These are phyloP conservation scores for Hyaloscypha finlandica DNA, from an alignment of 495 filamentous ascomycete genomes.

Conservation along the genomic window DNA sequence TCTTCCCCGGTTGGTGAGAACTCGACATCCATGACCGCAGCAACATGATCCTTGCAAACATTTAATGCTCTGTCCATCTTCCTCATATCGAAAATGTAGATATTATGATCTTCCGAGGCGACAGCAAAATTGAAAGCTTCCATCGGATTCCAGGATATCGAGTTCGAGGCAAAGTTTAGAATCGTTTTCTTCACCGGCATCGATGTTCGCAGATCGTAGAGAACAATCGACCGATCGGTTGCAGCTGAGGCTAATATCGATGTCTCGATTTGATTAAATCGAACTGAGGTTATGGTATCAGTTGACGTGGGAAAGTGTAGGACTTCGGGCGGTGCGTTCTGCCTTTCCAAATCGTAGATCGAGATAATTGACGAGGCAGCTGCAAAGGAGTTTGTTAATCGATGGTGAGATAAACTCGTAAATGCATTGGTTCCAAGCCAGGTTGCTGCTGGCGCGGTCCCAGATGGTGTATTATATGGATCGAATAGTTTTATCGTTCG, in stretches of 20 bases:
- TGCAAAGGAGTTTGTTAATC: slow-evolving; percentile 70
- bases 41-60: slow-evolving; percentile 93
- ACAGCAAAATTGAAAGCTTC: slow-evolving; percentile 91
- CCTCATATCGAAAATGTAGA: slow-evolving; percentile 81
- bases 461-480: slow-evolving; percentile 71
- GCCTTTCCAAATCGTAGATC: slow-evolving; percentile 81
- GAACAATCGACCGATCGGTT: slow-evolving; percentile 80
- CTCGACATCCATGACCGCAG: slow-evolving; percentile 95
- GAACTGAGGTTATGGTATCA: slow-evolving; percentile 88
- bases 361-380: slow-evolving; percentile 78
- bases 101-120: slow-evolving; percentile 64
- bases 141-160: slow-evolving; percentile 93
- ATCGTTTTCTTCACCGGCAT: slow-evolving; percentile 78
- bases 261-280: slow-evolving; percentile 94
- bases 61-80: slow-evolving; percentile 82
- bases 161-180: slow-evolving; percentile 80
- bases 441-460: slow-evolving; percentile 68
- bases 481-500: slow-evolving; percentile 87
- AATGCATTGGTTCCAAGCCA: slow-evolving; percentile 83
- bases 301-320: slow-evolving; percentile 83
- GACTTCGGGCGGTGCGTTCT: slow-evolving; percentile 74
- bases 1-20: slow-evolving; percentile 95
- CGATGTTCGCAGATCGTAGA: slow-evolving; percentile 88
- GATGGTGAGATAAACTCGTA: slow-evolving; percentile 82
- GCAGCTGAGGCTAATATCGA: slow-evolving; percentile 82